phyloP scores from a whole-genome alignment of 1,139 yeast species.

The Saccharomyces hybrid region DNA sequence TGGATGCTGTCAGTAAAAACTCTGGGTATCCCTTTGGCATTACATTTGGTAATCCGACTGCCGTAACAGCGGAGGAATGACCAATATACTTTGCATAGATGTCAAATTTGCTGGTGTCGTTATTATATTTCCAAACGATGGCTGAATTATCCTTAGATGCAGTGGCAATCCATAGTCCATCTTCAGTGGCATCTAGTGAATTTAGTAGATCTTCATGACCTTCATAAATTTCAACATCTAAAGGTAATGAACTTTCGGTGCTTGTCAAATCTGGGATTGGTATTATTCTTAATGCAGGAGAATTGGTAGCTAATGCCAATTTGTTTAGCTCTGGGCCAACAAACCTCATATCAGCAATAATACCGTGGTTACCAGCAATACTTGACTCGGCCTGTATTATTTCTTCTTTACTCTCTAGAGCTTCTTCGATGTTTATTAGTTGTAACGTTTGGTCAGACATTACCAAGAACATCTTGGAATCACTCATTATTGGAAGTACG shows the following conservation, averaged over 20 bases:
- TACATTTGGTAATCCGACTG: constrained; percentile 65
- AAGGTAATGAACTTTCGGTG: constrained; percentile 34
- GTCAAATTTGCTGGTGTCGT: constrained; percentile 37
- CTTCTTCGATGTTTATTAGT: constrained; percentile 39
- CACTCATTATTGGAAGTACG: constrained; percentile 37
- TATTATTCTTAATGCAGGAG: constrained; percentile 79
- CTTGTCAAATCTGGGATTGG: constrained; percentile 35
- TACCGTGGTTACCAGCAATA: constrained; percentile 92
- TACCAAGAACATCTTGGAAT: constrained; percentile 37
- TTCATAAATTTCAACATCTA: constrained; percentile 57
- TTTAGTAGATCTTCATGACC: constrained; percentile 86
- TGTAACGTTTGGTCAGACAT: constrained; percentile 79
- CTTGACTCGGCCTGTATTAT: constrained; percentile 43
- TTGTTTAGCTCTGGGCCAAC: constrained; percentile 53
- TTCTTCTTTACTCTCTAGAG: constrained; percentile 24
- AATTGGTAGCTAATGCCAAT: constrained; percentile 84
- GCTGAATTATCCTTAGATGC: constrained; percentile 90
- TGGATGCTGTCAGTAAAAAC: constrained; percentile 77
- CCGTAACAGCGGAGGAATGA: constrained; percentile 81
- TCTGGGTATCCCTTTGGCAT: constrained; percentile 48
- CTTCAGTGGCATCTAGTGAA: constrained; percentile 64
- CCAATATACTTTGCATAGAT: constrained; percentile 65
- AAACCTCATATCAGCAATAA: constrained; percentile 78
- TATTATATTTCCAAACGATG: constrained; percentile 65
- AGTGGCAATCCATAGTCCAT: constrained; percentile 85